phyloP scores from a whole-genome alignment of 768 basidiomycete species.

The Pleurotus cornucopiae region DNA sequence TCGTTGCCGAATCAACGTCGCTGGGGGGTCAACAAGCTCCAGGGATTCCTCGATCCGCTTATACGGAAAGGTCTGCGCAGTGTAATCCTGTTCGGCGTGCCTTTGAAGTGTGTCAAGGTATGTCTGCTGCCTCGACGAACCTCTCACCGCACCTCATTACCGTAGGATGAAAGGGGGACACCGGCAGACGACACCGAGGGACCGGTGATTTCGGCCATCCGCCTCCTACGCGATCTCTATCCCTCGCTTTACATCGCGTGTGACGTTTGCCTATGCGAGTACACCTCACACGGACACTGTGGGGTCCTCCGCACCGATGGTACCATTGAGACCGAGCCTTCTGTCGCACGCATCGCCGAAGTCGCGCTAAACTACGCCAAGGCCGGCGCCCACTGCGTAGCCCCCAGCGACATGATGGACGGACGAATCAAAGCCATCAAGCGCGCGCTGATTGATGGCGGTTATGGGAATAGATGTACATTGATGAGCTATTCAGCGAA shows the following conservation, averaged over 20 bases:
- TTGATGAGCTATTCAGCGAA: constrained; percentile 98
- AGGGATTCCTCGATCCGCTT: constrained; percentile 80
- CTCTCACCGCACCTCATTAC: not conserved
- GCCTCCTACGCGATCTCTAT: constrained; percentile 69
- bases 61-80: constrained; percentile 87
- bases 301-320: constrained; percentile 74
- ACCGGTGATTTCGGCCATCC: constrained; percentile 93
- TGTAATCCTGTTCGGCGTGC: constrained; percentile 94
- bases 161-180: constrained; percentile 77
- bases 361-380: constrained; percentile 90
- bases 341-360: constrained; percentile 84
- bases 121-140: not conserved
- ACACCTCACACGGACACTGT: constrained; percentile 97
- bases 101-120: constrained; percentile 76
- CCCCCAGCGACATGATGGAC: constrained; percentile 99
- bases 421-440: constrained; percentile 92
- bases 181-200: constrained; percentile 88
- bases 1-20: constrained; percentile 82
- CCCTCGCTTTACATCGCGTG: constrained; percentile 85
- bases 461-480: constrained; percentile 82
- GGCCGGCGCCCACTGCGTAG: constrained; percentile 97
- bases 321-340: constrained; percentile 72
- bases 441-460: constrained; percentile 73
- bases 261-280: constrained; percentile 99
- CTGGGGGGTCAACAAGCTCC: constrained; percentile 95